Evolutionary conservation across 345 rosid species (phyloP), one percentile per base, ranked within the genome.

Genomic region (Linum tenue): DNA sequence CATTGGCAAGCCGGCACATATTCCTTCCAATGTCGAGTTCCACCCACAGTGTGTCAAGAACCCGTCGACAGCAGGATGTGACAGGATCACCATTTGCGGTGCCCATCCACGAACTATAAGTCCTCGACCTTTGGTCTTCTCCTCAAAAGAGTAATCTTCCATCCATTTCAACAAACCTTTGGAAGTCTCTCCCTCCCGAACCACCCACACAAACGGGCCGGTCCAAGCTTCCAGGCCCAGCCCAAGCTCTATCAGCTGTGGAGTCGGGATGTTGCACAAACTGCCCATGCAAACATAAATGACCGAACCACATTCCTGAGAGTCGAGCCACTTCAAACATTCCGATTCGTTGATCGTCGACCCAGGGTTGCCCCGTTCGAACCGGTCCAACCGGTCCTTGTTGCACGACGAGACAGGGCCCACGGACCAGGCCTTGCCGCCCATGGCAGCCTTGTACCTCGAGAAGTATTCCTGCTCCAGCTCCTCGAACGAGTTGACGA

Each of bases 21-120:
- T 41, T 7, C 58, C 81, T 74, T 74, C 78, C 1, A 74, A 56
- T 3, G 64, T 61, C 2, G 81, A 77, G 57, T 77, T 74, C 81
- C 81, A 74, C 1, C 81, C 73, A 39, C 81, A 77, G 36, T 77
- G 78, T 16, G 81, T 77, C 37, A 77, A 16, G 63, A 77, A 74
- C 7, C 81, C 78, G 8, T 70, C 74, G 14, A 74, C 3, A 1
- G 78, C 68, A n/a, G 73, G 76, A 37, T 78, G 81, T 4, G 81
- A 74, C 39, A 78, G 55, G 55, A 78, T 72, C 48, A 71, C 14
- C 17, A 78, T 59, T 60, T 78, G 81, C 2, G 81, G 81, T 8
- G 76, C 78, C 82, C 82, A 78, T 0, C 82, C 79, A 12, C 65
- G 39, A 2, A 78, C 56, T 56, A 78, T 1, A 5, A 75, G 35